A percentile compares a stretch with the other conserved stretches of the same genome.
These are phyloP conservation scores for Sporothrix brunneoviolacea DNA, from an alignment of 2,329 filamentous ascomycete species.

Conservation along the genomic window DNA sequence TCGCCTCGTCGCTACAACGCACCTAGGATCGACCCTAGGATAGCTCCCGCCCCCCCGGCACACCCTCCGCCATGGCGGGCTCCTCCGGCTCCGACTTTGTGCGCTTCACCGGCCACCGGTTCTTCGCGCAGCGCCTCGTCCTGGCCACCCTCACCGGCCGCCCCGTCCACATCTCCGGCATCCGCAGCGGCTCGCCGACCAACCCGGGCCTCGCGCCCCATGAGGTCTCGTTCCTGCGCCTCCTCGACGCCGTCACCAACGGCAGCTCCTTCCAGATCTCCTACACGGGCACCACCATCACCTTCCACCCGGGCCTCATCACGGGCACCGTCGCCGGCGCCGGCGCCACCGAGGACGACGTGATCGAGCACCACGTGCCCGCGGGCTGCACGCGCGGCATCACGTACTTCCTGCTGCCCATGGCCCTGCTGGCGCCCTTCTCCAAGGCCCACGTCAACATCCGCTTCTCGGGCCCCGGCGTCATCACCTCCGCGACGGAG, in stretches of 20 bases:
- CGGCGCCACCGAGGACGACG: constrained; percentile 59
- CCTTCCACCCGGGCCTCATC: constrained; percentile 88
- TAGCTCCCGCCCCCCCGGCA: neutral
- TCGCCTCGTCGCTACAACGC: no score
- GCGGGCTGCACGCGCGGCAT: constrained; percentile 71
- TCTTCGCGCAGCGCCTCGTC: constrained; percentile 76
- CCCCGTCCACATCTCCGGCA: constrained; percentile 86
- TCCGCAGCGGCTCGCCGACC: constrained; percentile 78
- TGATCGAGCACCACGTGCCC: constrained; percentile 75
- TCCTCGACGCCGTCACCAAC: constrained; percentile 92
- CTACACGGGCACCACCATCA: constrained; percentile 87
- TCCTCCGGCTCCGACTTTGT: constrained; percentile 14
- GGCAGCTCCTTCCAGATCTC: constrained; percentile 92
- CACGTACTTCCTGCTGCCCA: constrained; percentile 84
- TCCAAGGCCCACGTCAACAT: constrained; percentile 88
- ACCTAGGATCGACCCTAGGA: no score
- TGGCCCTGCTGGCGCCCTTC: constrained; percentile 88
- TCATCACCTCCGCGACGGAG: constrained; percentile 82
- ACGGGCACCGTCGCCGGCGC: constrained; percentile 74
- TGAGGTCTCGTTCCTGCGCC: constrained; percentile 91
- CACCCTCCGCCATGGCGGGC: constrained; percentile 9
- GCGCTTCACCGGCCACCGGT: constrained; percentile 76
- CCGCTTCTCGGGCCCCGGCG: constrained; percentile 80
- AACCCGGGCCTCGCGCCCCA: constrained; percentile 84
- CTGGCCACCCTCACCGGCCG: constrained; percentile 87